Evolutionary conservation across 2,329 filamentous ascomycete species (phyloP).

Genomic region (Cucurbitaria berberidis): DNA sequence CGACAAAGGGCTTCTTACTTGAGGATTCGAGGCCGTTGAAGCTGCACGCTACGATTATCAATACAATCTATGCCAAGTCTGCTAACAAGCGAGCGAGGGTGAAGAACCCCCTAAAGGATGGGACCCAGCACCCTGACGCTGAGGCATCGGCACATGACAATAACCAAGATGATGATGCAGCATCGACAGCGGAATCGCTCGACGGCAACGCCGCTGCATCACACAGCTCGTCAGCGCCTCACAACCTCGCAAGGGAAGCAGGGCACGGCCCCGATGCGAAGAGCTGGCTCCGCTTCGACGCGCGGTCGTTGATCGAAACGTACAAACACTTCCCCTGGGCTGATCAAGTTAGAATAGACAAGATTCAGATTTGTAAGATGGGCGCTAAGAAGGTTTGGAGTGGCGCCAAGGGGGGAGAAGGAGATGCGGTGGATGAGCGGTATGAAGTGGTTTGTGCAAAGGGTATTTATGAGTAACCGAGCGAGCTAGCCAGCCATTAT

Average conservation of each 20-base stretch:
- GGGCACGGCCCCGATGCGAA: conserved; percentile 22
- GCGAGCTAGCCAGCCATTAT: too few species aligned
- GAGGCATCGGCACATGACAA: background rate
- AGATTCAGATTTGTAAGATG: conserved; percentile 83
- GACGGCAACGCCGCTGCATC: conserved; percentile 1
- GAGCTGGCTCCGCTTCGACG: conserved; percentile 51
- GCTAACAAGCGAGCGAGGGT: conserved; percentile 36
- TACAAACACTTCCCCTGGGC: conserved; percentile 76
- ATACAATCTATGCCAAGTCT: conserved; percentile 76
- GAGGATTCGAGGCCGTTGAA: conserved; percentile 69
- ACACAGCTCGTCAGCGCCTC: background rate
- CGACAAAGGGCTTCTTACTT: conserved; percentile 61
- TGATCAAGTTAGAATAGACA: conserved; percentile 68
- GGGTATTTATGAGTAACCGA: conserved; percentile 16
- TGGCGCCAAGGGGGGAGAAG: conserved; percentile 44
- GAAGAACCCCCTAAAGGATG: conserved; percentile 9
- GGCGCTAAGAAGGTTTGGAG: conserved; percentile 71
- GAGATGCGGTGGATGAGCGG: conserved; percentile 58
- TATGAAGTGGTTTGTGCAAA: conserved; percentile 58
- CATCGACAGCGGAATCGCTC: conserved; percentile 6
- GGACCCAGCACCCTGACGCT: conserved; percentile 1
- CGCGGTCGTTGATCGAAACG: conserved; percentile 52
- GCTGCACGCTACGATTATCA: conserved; percentile 84
- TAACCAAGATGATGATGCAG: conserved; percentile 1
- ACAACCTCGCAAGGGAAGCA: background rate